Percentiles rank a stretch among this genome's conserved stretches.
Conservation (phyloP, 176 grass and related monocot genomes). For the Urochloa ruziziensis region DNA sequence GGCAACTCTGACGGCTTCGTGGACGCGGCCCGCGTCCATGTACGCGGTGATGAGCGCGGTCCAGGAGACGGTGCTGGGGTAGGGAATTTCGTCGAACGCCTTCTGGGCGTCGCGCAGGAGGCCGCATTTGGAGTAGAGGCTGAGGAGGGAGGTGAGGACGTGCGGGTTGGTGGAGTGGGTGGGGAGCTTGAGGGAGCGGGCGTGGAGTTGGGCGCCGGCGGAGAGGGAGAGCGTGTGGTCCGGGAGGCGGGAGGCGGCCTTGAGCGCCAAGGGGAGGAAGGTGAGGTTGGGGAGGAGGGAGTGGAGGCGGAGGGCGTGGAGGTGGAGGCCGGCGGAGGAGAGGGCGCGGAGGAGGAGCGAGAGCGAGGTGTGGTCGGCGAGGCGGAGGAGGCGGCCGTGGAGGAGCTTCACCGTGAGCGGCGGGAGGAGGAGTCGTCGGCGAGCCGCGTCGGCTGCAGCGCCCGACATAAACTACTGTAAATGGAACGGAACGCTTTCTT, state of each 20-base stretch:
- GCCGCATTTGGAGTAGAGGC: slow-evolving; percentile 47
- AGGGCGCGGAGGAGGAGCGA: slow-evolving; percentile 37
- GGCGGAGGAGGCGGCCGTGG: slow-evolving; percentile 54
- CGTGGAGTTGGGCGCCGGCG: slow-evolving; percentile 45
- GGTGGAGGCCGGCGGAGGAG: slow-evolving; percentile 31
- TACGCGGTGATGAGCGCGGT: slow-evolving; percentile 68
- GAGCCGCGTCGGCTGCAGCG: neutral
- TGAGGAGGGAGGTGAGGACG: slow-evolving; percentile 61
- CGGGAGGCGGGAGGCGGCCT: slow-evolving; percentile 53
- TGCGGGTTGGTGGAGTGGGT: slow-evolving; percentile 38
- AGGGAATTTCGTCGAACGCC: slow-evolving; percentile 66
- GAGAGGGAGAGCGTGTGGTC: slow-evolving; percentile 7
- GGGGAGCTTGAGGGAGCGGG: slow-evolving; percentile 50
- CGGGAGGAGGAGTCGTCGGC: slow-evolving; percentile 1
- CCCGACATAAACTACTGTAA: no score
- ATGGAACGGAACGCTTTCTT: no score
- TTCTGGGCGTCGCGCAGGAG: slow-evolving; percentile 3
- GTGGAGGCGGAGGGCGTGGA: slow-evolving; percentile 43
- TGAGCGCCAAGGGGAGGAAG: slow-evolving; percentile 44
- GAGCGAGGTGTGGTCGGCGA: neutral
- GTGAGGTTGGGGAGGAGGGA: slow-evolving; percentile 20
- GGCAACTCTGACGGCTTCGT: slow-evolving; percentile 14
- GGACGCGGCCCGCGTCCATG: slow-evolving; percentile 23
- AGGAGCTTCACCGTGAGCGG: slow-evolving; percentile 36
- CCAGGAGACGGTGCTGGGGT: slow-evolving; percentile 49